Conservation (phyloP, 306 rosid genomes). For the Prunus dulcis region DNA sequence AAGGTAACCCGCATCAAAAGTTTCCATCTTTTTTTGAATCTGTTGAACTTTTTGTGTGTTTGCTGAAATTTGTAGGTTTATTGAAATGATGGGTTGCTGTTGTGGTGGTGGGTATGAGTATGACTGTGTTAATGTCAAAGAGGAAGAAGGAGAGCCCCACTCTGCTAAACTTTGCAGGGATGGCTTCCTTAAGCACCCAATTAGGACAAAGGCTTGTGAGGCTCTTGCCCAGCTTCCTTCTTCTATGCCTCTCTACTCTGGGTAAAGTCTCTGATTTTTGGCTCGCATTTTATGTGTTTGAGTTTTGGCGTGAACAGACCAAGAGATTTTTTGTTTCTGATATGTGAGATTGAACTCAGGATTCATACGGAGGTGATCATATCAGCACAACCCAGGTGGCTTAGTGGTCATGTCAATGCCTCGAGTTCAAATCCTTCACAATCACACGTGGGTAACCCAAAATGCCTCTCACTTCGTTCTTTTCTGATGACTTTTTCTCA, state of each 20-base stretch:
- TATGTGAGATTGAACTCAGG: conserved; percentile 30
- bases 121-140: conserved; percentile 20
- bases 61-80: conserved; percentile 34
- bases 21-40: not conserved
- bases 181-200: conserved; percentile 40
- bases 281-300: not conserved
- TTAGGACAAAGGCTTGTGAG: conserved; percentile 64
- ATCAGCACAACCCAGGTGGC: conserved; percentile 73
- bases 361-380: conserved; percentile 75
- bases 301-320: not conserved
- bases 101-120: conserved; percentile 48
- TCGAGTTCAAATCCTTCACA: conserved; percentile 28
- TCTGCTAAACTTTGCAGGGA: conserved; percentile 50
- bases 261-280: conserved; percentile 24
- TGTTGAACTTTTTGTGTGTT: not conserved
- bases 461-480: not conserved
- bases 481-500: not conserved
- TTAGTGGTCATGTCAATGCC: conserved; percentile 27
- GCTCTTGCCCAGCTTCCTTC: conserved; percentile 63
- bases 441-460: conserved; percentile 20
- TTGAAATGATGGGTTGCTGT: conserved; percentile 79
- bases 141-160: conserved; percentile 31
- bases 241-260: conserved; percentile 53
- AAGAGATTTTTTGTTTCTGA: conserved; percentile 3
- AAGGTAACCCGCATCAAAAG: not conserved